These are phyloP conservation scores for Annona squamosa DNA, from an alignment of 164 flowering plant genomes.

Conservation along the genomic window DNA sequence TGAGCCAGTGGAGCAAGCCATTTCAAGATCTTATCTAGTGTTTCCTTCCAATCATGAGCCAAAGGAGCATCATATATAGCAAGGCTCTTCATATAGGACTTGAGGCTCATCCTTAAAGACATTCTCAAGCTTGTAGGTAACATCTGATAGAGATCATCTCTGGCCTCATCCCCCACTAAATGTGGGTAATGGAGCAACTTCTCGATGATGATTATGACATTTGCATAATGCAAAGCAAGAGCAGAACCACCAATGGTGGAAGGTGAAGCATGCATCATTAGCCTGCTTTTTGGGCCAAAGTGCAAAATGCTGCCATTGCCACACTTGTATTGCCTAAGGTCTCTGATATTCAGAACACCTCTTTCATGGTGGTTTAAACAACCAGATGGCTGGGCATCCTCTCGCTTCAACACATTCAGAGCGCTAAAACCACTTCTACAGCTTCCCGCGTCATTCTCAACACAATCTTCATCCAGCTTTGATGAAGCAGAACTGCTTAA, in stretches of 20 bases:
- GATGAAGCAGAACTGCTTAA: conserved; percentile 57
- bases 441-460: conserved; percentile 38
- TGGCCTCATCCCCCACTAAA: conserved; percentile 93
- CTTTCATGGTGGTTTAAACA: conserved; percentile 25
- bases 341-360: conserved; percentile 26
- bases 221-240: conserved; percentile 88
- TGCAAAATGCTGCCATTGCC: conserved; percentile 17
- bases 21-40: conserved; percentile 49
- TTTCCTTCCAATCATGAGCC: conserved; percentile 92
- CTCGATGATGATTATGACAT: conserved; percentile 82
- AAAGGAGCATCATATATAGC: conserved; percentile 90
- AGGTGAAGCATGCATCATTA: conserved; percentile 44
- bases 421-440: conserved; percentile 29
- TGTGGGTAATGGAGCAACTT: conserved; percentile 90
- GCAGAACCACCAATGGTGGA: conserved; percentile 92
- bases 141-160: conserved; percentile 94
- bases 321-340: conserved; percentile 25
- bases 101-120: conserved; percentile 52
- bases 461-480: conserved; percentile 39
- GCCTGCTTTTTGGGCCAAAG: conserved; percentile 47
- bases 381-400: conserved; percentile 21
- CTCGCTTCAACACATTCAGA: conserved; percentile 33
- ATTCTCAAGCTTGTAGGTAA: conserved; percentile 78
- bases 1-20: conserved; percentile 96
- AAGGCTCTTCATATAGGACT: conserved; percentile 58